A percentile compares a stretch with the other conserved stretches of the same genome.
These are phyloP conservation scores for Boletus huronensis DNA, from an alignment of 768 basidiomycete species.

Conservation along the genomic window DNA sequence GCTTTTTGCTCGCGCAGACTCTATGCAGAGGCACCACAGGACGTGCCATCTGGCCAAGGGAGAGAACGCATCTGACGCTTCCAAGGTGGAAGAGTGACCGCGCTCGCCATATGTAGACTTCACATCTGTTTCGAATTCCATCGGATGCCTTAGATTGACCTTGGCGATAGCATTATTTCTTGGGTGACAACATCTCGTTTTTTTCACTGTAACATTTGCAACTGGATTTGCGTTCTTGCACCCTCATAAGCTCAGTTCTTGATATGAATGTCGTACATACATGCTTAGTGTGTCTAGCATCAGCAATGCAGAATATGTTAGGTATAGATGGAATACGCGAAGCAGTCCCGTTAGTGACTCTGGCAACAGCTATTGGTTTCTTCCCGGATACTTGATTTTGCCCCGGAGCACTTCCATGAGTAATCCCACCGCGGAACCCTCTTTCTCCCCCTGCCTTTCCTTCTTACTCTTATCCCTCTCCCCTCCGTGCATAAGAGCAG, in stretches of 20 bases:
- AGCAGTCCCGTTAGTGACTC: not conserved
- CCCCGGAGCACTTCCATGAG: slow-evolving; percentile 32
- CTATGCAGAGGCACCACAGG: slow-evolving; percentile 23
- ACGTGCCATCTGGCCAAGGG: slow-evolving; percentile 1
- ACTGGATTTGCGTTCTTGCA: not conserved
- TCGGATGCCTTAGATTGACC: not conserved
- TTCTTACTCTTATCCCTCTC: slow-evolving; percentile 24
- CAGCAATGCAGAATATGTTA: not conserved
- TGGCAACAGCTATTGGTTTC: slow-evolving; percentile 2
- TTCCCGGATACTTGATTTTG: slow-evolving; percentile 23
- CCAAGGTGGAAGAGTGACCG: not conserved
- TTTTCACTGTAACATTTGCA: not conserved
- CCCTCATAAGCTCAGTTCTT: not conserved
- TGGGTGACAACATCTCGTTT: not conserved
- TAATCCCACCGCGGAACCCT: slow-evolving; percentile 29
- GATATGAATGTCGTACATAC: not conserved
- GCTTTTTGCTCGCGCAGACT: slow-evolving; percentile 25
- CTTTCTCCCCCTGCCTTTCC: slow-evolving; percentile 19
- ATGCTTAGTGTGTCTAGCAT: not conserved
- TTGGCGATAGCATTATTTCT: not conserved
- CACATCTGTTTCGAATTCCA: not conserved
- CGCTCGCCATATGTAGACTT: not conserved
- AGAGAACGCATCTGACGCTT: not conserved
- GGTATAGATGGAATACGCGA: not conserved
- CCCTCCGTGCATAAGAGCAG: slow-evolving; percentile 55